phyloP scores from a whole-genome alignment of 2,329 filamentous ascomycete species.

The Hypoxylon sp. region DNA sequence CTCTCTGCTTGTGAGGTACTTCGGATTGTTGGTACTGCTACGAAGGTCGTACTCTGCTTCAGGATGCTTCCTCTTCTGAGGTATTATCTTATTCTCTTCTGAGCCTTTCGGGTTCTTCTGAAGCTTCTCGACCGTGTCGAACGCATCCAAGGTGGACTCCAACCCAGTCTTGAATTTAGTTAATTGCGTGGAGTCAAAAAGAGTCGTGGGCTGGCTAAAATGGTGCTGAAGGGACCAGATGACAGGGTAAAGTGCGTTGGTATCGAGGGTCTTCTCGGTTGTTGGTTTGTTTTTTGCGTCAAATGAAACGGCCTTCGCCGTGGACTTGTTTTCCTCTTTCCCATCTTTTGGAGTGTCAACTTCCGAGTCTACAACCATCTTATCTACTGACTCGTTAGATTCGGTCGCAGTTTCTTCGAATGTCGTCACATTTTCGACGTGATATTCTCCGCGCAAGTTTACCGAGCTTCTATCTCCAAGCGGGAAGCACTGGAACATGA shows the following conservation, averaged over 20 bases:
- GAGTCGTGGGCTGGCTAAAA: conserved; percentile 86
- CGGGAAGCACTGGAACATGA: conserved; percentile 97
- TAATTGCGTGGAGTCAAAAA: conserved; percentile 79
- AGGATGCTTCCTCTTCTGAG: conserved; percentile 75
- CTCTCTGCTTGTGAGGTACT: conserved; percentile 97
- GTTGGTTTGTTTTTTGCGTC: conserved; percentile 53
- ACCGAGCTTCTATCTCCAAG: conserved; percentile 97
- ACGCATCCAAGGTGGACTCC: conserved; percentile 69
- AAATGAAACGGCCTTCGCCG: conserved; percentile 55
- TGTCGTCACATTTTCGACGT: conserved; percentile 90
- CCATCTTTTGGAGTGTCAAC: conserved; percentile 48
- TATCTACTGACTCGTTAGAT: conserved; percentile 51
- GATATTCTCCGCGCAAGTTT: conserved; percentile 94
- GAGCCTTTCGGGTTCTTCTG: conserved; percentile 60
- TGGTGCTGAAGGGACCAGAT: conserved; percentile 95
- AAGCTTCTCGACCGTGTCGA: conserved; percentile 60
- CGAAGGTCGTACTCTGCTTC: conserved; percentile 67
- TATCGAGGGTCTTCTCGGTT: conserved; percentile 65
- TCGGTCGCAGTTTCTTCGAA: conserved; percentile 69
- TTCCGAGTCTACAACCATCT: conserved; percentile 73
- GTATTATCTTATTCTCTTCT: conserved; percentile 69
- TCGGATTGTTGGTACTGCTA: conserved; percentile 87
- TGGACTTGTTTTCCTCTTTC: conserved; percentile 44
- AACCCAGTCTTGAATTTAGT: conserved; percentile 82
- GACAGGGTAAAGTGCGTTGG: conserved; percentile 81